These are phyloP conservation scores for Pythium insidiosum DNA, from an alignment of 352 stramenopile species.

Conservation along the genomic window DNA sequence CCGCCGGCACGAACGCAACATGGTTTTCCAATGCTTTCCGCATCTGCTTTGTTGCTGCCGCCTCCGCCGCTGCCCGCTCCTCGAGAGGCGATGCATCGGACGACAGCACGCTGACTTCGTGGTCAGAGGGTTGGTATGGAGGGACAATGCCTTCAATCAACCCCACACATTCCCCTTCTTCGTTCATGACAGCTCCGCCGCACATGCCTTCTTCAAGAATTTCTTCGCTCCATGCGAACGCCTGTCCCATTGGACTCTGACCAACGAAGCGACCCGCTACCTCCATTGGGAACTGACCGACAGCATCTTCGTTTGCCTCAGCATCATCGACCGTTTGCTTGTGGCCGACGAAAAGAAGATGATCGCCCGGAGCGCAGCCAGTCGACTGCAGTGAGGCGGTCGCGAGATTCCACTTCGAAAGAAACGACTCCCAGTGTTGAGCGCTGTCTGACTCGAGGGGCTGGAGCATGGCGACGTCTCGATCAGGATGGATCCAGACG, in stretches of 20 bases:
- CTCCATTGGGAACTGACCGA: conserved; percentile 35
- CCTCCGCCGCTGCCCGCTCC: conserved; percentile 14
- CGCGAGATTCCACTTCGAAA: conserved; percentile 22
- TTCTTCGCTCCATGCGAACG: conserved; percentile 66
- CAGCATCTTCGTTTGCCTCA: conserved; percentile 4
- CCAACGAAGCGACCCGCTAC: conserved; percentile 55
- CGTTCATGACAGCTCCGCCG: conserved; percentile 51
- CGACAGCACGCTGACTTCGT: conserved; percentile 6
- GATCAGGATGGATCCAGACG: conserved; percentile 42
- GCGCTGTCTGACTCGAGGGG: conserved; percentile 26
- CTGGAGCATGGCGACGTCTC: conserved; percentile 53
- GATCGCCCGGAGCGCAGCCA: conserved; percentile 21
- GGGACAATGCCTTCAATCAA: conserved; percentile 78
- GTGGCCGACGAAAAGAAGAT: conserved; percentile 45
- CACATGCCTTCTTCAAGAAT: conserved; percentile 80
- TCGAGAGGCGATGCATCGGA: conserved; percentile 15
- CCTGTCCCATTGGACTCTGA: conserved; percentile 43
- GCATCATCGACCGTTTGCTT: conserved; percentile 16
- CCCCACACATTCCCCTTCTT: conserved; percentile 36
- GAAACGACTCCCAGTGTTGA: conserved; percentile 14
- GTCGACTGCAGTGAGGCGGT: conserved; percentile 22
- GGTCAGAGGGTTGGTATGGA: conserved; percentile 9
- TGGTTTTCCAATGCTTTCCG: conserved; percentile 59
- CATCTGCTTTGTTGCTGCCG: conserved; percentile 30
- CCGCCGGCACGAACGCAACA: conserved; percentile 55